Evolutionary conservation across 2,329 filamentous ascomycete genomes (phyloP).

Genomic region (Chlorencoelia australis): DNA sequence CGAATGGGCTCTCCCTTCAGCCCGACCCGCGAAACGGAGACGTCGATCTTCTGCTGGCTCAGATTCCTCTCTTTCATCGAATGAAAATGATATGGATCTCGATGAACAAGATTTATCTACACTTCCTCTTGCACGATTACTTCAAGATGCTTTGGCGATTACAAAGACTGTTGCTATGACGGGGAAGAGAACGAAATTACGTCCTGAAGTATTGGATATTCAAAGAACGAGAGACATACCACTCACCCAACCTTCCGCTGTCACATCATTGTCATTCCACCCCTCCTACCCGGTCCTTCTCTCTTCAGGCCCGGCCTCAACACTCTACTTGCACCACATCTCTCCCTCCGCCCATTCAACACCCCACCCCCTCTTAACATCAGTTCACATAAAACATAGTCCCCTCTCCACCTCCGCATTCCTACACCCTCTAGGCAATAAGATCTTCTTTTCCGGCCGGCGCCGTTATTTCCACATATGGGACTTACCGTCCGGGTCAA

Average conservation of each 20-base stretch:
- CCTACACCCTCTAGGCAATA: constrained; percentile 58
- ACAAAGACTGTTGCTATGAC: constrained; percentile 36
- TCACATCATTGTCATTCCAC: constrained; percentile 83
- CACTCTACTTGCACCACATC: constrained; percentile 83
- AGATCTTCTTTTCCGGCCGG: constrained; percentile 80
- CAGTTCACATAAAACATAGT: constrained; percentile 73
- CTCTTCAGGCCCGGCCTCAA: constrained; percentile 76
- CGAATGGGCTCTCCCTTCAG: constrained; percentile 47
- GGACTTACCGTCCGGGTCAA: constrained; percentile 71
- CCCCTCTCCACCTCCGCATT: constrained; percentile 82
- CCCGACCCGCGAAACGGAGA: constrained; percentile 40
- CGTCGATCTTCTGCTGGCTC: constrained; percentile 40
- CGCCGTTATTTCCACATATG: constrained; percentile 90
- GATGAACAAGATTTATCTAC: constrained; percentile 52
- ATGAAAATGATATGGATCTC: constrained; percentile 38
- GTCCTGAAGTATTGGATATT: constrained; percentile 83
- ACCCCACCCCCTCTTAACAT: constrained; percentile 83
- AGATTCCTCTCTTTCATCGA: constrained; percentile 29
- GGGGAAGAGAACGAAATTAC: constrained; percentile 58
- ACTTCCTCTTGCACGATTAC: constrained; percentile 68
- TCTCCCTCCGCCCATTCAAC: constrained; percentile 63
- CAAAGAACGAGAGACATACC: constrained; percentile 81
- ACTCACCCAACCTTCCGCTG: constrained; percentile 64
- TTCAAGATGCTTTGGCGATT: constrained; percentile 64
- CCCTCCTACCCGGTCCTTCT: constrained; percentile 79